These are phyloP conservation scores for Dactylorhiza incarnata DNA, from an alignment of 106 monocot species.

Conservation along the genomic window DNA sequence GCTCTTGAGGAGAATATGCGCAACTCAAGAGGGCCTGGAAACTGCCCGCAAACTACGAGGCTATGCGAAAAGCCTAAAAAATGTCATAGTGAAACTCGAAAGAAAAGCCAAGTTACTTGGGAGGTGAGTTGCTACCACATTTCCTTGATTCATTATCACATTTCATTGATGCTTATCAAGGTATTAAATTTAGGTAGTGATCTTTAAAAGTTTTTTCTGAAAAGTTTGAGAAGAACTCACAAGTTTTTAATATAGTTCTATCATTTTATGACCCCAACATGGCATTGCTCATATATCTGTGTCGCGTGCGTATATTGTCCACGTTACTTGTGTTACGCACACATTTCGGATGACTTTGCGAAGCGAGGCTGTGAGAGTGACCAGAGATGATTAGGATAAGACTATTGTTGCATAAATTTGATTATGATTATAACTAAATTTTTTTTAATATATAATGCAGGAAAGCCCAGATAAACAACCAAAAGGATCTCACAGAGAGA, in stretches of 20 bases:
- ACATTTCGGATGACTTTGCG: too few relatives aligned
- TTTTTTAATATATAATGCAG: slow-evolving; percentile 5
- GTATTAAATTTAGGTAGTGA: not conserved
- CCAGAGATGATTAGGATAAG: too few relatives aligned
- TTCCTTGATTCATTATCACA: not conserved
- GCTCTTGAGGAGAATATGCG: slow-evolving; percentile 31
- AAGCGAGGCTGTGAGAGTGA: too few relatives aligned
- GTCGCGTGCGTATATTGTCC: too few relatives aligned
- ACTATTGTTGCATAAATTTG: not conserved
- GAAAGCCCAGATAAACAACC: slow-evolving; percentile 14
- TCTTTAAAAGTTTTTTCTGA: not conserved
- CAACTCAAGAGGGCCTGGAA: slow-evolving; percentile 20
- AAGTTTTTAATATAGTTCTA: too few relatives aligned
- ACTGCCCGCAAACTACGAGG: slow-evolving; percentile 8
- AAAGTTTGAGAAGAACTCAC: not conserved
- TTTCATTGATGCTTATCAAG: not conserved
- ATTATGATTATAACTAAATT: not conserved
- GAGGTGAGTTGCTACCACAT: slow-evolving; percentile 15
- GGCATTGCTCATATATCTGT: too few relatives aligned
- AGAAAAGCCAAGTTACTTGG: slow-evolving; percentile 30
- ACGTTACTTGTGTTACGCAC: too few relatives aligned
- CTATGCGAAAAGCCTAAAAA: slow-evolving; percentile 17
- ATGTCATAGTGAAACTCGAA: slow-evolving; percentile 27
- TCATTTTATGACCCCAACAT: too few relatives aligned
- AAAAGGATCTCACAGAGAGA: slow-evolving; percentile 15